Evolutionary conservation across 495 filamentous ascomycete genomes (phyloP), one percentile per base, ranked within the genome.

Genomic region (Mytilinidion resinicola): DNA sequence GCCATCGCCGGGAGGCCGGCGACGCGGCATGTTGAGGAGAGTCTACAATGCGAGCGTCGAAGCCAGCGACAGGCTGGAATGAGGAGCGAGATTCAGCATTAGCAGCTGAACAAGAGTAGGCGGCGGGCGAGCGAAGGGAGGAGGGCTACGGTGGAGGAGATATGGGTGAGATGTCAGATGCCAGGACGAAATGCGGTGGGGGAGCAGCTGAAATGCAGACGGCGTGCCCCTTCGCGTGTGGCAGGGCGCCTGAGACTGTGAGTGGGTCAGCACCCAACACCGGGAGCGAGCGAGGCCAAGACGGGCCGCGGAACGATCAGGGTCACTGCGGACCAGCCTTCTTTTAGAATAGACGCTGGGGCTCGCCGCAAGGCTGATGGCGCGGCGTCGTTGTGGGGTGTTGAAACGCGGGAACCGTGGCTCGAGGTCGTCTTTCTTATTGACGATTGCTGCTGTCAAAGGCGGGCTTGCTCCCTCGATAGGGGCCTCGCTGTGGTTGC

Each of bases 1-100:
- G 33, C 67, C 66, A 53, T 67, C 67, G 61, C 67, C 70, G 43
- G 70, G 60, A 58, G 63, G 71, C 59, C 71, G 71, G 56, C 71
- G 71, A 41, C 67, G 67, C 53, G 63, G 59, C 67, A 69, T 69
- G 4, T 38, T 60, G 4, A 30, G 10, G 50, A 25, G 38, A 48
- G 34, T 58, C 51, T 65, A 66, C 58, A 51, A 48, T 39, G 39
- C 39, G 54, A 41, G 53, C n/a, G 47, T 43, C n/a, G 52, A 54
- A 39, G 57, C 52, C 43, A 51, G 58, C 21, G 20, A 35, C 51
- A 64, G 58, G 61, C 61, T 55, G 44, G 25, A 60, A 33, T 42
- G 37, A 19, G 55, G 54, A 19, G 35, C 48, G 56, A 47, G 62
- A 64, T 65, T 56, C 52, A 53, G 57, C 65, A 63, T 64, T 20